Evolutionary conservation across 352 stramenopile species (phyloP).

Genomic region (Halophytophthora batemanensis): DNA sequence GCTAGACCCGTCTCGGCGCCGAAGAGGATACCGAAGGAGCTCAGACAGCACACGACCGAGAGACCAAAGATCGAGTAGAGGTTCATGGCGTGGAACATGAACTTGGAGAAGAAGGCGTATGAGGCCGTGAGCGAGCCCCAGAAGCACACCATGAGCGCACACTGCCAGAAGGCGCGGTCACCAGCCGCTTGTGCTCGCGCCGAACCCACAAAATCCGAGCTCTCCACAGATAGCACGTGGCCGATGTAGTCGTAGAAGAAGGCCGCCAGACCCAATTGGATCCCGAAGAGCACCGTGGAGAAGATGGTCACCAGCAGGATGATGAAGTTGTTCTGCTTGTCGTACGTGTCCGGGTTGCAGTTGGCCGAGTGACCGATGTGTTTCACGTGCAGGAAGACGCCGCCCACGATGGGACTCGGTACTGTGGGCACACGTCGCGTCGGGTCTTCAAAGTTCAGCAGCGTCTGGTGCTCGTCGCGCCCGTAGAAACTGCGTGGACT

Average conservation of each 20-base stretch:
- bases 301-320: conserved; percentile 84
- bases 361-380: conserved; percentile 69
- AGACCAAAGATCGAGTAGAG: conserved; percentile 77
- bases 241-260: conserved; percentile 83
- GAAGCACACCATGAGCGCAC: conserved; percentile 69
- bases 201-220: conserved; percentile 15
- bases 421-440: conserved; percentile 73
- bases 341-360: conserved; percentile 79
- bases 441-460: conserved; percentile 68
- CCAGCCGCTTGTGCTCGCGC: conserved; percentile 13
- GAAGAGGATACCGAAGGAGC: conserved; percentile 69
- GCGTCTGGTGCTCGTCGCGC: conserved; percentile 57
- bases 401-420: conserved; percentile 72
- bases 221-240: conserved; percentile 38
- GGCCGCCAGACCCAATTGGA: conserved; percentile 69
- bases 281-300: conserved; percentile 68
- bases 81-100: conserved; percentile 75
- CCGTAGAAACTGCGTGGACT: conserved; percentile 41
- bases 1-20: conserved; percentile 48
- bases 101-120: conserved; percentile 72
- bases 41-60: conserved; percentile 56
- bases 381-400: conserved; percentile 80
- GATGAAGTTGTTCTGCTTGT: conserved; percentile 82
- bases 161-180: conserved; percentile 51
- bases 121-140: conserved; percentile 69